These are phyloP conservation scores for Colletotrichum truncatum DNA, from an alignment of 2,329 filamentous ascomycete species.

Conservation along the genomic window DNA sequence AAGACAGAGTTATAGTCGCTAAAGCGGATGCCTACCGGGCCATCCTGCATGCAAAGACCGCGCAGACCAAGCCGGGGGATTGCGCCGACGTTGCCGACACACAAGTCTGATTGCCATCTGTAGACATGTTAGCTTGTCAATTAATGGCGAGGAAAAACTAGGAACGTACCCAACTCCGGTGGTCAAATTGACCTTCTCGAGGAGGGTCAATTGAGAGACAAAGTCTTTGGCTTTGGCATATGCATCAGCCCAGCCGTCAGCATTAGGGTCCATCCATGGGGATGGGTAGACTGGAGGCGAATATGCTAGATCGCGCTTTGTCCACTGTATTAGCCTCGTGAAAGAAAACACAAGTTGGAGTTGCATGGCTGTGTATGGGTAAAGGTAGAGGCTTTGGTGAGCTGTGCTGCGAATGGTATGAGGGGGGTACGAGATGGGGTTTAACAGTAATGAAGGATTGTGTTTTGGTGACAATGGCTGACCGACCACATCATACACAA, in stretches of 20 bases:
- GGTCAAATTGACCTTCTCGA: conserved; percentile 94
- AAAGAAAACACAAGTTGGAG: not conserved
- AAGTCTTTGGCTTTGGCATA: conserved; percentile 81
- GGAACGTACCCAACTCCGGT: conserved; percentile 81
- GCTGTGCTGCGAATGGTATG: not conserved
- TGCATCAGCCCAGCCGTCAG: conserved; percentile 77
- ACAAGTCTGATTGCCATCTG: conserved; percentile 73
- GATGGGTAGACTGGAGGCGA: conserved; percentile 80
- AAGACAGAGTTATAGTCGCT: conserved; percentile 86
- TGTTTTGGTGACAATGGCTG: not conserved
- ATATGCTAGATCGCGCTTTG: conserved; percentile 39
- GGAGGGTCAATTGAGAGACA: conserved; percentile 82
- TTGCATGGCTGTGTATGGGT: not conserved
- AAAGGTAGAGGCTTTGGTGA: too few relatives aligned
- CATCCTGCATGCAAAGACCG: conserved; percentile 86
- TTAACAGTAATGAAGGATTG: not conserved
- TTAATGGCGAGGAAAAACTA: conserved; percentile 4
- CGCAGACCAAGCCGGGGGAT: conserved; percentile 76
- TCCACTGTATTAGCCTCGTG: not conserved
- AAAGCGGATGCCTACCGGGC: conserved; percentile 81
- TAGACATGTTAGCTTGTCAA: conserved; percentile 40
- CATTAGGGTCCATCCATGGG: conserved; percentile 83
- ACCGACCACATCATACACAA: not conserved
- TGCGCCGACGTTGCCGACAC: conserved; percentile 80
- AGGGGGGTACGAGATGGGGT: not conserved